These are phyloP conservation scores for Saccharum hybrid DNA, from an alignment of 202 grass and related monocot genomes.

Conservation along the genomic window DNA sequence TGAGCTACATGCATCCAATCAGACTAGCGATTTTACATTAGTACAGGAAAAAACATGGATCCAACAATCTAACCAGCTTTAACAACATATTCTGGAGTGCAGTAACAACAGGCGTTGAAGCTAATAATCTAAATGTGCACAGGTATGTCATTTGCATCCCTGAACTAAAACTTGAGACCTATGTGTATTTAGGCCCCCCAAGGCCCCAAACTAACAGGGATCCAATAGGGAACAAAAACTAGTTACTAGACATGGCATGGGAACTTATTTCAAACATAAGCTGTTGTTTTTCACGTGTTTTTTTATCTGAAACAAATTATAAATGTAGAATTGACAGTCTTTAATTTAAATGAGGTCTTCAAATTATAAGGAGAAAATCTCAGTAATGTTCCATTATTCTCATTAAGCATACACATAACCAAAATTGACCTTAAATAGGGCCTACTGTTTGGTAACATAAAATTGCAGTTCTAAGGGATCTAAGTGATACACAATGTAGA, in stretches of 20 bases:
- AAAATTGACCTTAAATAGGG: constrained; percentile 14
- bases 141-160: not conserved
- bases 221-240: not conserved
- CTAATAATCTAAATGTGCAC: not conserved
- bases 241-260: not conserved
- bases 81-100: not conserved
- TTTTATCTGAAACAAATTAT: constrained; percentile 24
- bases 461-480: constrained; percentile 4
- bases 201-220: constrained; percentile 8
- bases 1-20: constrained; percentile 8
- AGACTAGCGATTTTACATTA: constrained; percentile 17
- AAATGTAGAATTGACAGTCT: not conserved
- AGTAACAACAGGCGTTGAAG: not conserved
- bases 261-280: constrained; percentile 14
- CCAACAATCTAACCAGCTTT: constrained; percentile 18
- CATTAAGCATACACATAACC: not conserved
- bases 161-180: not conserved
- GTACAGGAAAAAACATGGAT: not conserved
- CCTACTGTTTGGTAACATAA: not conserved
- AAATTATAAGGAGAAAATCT: not conserved
- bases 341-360: not conserved
- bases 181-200: not conserved
- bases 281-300: not conserved
- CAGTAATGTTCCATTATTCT: not conserved
- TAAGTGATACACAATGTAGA: not conserved